These are phyloP conservation scores for Lasiodiplodia theobromae DNA, from an alignment of 2,329 filamentous ascomycete genomes.

Conservation along the genomic window DNA sequence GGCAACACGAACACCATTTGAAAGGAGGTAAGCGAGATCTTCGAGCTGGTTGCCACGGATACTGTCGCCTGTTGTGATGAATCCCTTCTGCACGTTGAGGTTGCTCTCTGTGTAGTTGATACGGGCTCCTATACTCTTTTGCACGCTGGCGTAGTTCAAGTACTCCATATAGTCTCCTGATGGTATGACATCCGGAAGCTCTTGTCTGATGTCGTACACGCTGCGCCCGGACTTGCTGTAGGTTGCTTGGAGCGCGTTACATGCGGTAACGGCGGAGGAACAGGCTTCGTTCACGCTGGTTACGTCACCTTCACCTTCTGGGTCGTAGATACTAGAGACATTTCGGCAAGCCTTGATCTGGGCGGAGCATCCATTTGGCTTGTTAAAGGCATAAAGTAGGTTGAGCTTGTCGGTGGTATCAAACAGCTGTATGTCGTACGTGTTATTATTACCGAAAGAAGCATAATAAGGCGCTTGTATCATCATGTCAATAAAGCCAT, in stretches of 20 bases:
- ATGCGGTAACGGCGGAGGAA: conserved; percentile 36
- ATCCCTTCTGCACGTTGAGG: conserved; percentile 44
- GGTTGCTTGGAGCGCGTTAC: conserved; percentile 28
- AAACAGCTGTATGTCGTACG: conserved; percentile 68
- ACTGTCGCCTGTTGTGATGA: conserved; percentile 52
- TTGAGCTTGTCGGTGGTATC: conserved; percentile 59
- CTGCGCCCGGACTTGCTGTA: conserved; percentile 37
- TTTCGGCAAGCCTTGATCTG: conserved; percentile 45
- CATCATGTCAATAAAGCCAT: conserved; percentile 72
- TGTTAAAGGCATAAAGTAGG: conserved; percentile 55
- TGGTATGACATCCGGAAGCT: conserved; percentile 45
- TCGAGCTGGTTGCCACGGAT: conserved; percentile 50
- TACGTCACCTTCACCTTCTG: conserved; percentile 44
- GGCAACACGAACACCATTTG: conserved; percentile 61
- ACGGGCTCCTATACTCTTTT: conserved; percentile 58
- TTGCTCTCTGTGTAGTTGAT: conserved; percentile 58
- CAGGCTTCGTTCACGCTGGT: conserved; percentile 42
- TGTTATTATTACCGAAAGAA: conserved; percentile 67
- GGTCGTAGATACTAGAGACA: conserved; percentile 40
- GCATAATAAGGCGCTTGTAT: conserved; percentile 67
- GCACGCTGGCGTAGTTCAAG: conserved; percentile 56
- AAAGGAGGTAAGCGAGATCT: conserved; percentile 52
- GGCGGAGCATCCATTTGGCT: conserved; percentile 61
- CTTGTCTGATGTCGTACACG: conserved; percentile 56
- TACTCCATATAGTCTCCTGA: conserved; percentile 58